phyloP scores from a whole-genome alignment of 768 basidiomycete species.

The Wakefieldia striispora region DNA sequence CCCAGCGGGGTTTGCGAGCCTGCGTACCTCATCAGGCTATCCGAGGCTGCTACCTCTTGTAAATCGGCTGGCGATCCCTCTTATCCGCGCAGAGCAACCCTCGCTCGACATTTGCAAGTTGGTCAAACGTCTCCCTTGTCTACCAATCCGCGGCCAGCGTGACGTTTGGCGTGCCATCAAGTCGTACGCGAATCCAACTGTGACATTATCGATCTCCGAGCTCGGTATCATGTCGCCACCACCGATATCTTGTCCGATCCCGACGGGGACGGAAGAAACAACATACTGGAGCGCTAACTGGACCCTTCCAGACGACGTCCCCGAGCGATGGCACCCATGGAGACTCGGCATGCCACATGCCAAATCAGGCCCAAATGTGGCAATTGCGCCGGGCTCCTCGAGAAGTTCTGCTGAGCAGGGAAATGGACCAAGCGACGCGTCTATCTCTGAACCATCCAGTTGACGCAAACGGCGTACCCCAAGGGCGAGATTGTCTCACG shows the following conservation, averaged over 20 bases:
- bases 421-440: constrained; percentile 4
- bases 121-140: constrained; percentile 45
- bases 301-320: constrained; percentile 44
- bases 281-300: constrained; percentile 45
- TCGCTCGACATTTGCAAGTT: constrained; percentile 55
- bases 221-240: constrained; percentile 40
- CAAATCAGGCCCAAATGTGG: constrained; percentile 53
- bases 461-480: constrained; percentile 48
- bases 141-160: constrained; percentile 52
- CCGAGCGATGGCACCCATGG: constrained; percentile 53
- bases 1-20: constrained; percentile 56
- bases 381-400: constrained; percentile 36
- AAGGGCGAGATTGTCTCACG: constrained; percentile 41
- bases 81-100: constrained; percentile 29
- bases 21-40: constrained; percentile 48
- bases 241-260: constrained; percentile 18
- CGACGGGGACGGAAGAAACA: constrained; percentile 25
- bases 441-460: constrained; percentile 52
- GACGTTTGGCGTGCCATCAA: constrained; percentile 45
- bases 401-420: background rate
- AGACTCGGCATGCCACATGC: constrained; percentile 57
- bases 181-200: constrained; percentile 31
- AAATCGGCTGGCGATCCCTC: constrained; percentile 26
- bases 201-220: constrained; percentile 48
- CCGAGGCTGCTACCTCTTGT: constrained; percentile 18